Percentiles rank a stretch among this genome's conserved stretches.
phyloP scores from a whole-genome alignment of 345 rosid genomes.

The Eucalyptus cloeziana region DNA sequence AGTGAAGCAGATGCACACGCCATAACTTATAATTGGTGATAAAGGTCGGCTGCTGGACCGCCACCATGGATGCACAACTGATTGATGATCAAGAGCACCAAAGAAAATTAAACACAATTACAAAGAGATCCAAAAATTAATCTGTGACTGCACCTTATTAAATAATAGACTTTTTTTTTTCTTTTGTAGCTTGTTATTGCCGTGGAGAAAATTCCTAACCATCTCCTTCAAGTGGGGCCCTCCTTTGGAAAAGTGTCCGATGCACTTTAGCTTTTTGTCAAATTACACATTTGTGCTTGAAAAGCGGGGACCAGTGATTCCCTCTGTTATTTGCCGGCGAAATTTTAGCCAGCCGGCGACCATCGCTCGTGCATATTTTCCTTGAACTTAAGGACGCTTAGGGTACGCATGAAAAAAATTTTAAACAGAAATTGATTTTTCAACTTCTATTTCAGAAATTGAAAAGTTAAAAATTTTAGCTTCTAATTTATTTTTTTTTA shows the following conservation, averaged over 20 bases:
- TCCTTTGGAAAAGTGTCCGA: neutral
- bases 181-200: neutral
- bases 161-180: neutral
- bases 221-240: neutral
- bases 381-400: neutral
- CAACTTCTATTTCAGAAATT: too few species aligned
- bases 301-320: neutral
- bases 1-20: rapidly evolving
- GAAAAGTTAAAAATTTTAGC: too few species aligned
- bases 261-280: neutral
- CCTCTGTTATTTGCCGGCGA: neutral
- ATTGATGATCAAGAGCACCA: neutral
- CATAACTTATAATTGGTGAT: neutral
- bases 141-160: neutral
- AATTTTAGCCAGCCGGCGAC: neutral
- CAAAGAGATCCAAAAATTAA: neutral
- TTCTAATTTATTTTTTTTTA: too few species aligned
- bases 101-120: neutral
- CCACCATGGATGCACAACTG: neutral
- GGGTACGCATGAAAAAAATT: too few species aligned
- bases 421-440: too few species aligned
- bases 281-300: neutral
- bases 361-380: neutral
- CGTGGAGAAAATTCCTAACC: neutral
- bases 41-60: neutral